Evolutionary conservation across 192 early-diverging fungal genomes (phyloP).

Genomic region (Umbelopsis sp.): DNA sequence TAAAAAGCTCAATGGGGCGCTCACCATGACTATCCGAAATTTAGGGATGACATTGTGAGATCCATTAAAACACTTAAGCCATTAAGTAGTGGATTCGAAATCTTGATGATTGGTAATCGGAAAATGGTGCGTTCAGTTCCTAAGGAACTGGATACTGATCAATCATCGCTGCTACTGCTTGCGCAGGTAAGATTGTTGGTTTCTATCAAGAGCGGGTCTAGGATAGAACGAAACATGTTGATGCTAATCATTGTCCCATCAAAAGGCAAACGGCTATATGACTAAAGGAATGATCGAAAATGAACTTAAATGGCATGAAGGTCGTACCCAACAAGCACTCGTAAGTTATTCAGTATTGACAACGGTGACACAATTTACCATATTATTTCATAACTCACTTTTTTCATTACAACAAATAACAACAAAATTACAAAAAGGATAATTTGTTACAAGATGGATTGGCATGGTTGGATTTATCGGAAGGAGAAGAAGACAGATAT

Average conservation of each 20-base stretch:
- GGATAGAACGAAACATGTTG: too few relatives aligned
- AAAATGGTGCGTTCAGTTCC: constrained; percentile 90
- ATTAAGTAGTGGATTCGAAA: constrained; percentile 88
- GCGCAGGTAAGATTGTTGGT: constrained; percentile 60
- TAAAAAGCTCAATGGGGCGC: too few relatives aligned
- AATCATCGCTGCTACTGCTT: constrained; percentile 63
- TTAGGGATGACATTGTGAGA: constrained; percentile 84
- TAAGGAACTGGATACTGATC: constrained; percentile 86
- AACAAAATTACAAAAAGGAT: constrained; percentile 50
- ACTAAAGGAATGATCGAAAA: constrained; percentile 41
- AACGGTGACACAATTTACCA: too few relatives aligned
- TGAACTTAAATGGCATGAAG: constrained; percentile 59
- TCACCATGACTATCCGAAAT: too few relatives aligned
- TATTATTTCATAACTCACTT: background rate
- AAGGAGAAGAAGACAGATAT: constrained; percentile 52
- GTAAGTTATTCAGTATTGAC: constrained; percentile 50
- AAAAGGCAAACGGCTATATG: constrained; percentile 42
- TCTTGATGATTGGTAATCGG: constrained; percentile 76
- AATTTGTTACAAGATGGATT: constrained; percentile 71
- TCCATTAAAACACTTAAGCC: constrained; percentile 85
- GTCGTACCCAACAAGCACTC: constrained; percentile 53
- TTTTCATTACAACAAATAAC: constrained; percentile 5
- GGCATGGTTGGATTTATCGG: constrained; percentile 70
- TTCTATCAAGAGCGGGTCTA: too few relatives aligned
- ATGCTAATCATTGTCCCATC: background rate